phyloP scores from a whole-genome alignment of 257 asterid species.

The Solanum bulbocastanum region DNA sequence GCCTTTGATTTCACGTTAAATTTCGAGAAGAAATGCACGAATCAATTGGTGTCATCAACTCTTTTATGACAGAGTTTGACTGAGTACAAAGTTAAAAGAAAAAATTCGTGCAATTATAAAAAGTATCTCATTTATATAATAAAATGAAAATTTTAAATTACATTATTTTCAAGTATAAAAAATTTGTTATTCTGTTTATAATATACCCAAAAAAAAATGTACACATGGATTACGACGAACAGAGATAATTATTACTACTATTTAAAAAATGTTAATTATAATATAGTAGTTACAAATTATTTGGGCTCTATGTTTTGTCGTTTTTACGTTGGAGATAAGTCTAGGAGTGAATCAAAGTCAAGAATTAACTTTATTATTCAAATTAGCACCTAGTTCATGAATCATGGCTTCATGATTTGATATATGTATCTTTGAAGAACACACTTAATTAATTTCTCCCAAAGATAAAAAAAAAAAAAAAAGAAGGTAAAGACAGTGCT shows the following conservation, averaged over 20 bases:
- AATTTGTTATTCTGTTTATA: not conserved
- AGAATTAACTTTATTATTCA: not conserved
- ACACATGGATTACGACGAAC: not conserved
- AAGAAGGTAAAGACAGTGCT: not conserved
- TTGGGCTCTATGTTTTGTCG: not conserved
- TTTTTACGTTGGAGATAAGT: not conserved
- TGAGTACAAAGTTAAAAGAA: not conserved
- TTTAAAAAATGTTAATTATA: not conserved
- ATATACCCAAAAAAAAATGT: not conserved
- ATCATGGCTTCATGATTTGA: not conserved
- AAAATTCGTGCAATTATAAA: not conserved
- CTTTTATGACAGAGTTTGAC: not conserved
- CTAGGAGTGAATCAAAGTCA: not conserved
- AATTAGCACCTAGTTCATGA: not conserved
- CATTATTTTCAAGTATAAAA: not conserved
- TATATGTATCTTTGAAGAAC: not conserved
- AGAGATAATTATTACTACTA: not conserved
- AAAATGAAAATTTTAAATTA: not conserved
- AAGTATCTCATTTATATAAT: not conserved
- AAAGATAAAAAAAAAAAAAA: not conserved
- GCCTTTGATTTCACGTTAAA: not conserved
- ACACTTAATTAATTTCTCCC: not conserved
- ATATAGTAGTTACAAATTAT: not conserved
- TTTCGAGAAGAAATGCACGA: not conserved
- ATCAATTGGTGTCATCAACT: not conserved